phyloP scores from a whole-genome alignment of 1,284 basidiomycete species.

The Irpex rosettiformis region DNA sequence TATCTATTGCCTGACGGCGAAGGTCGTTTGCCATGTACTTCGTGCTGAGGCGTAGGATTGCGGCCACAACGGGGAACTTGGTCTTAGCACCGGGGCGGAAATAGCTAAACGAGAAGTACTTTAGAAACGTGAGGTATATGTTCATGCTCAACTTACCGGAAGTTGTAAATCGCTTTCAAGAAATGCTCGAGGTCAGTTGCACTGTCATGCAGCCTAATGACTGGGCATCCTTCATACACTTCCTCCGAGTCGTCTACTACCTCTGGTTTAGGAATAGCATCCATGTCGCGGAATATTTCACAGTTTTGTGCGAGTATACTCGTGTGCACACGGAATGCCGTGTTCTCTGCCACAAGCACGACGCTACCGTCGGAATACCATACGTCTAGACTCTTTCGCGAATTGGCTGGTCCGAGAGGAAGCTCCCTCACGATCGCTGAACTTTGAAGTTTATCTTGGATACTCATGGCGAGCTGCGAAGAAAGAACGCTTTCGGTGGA shows the following conservation, averaged over 20 bases:
- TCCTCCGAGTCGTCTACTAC: conserved; percentile 9
- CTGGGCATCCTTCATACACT: conserved; percentile 18
- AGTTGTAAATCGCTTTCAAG: conserved; percentile 22
- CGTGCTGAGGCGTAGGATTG: conserved; percentile 35
- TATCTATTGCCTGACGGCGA: conserved; percentile 31
- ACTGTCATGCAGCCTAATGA: conserved; percentile 19
- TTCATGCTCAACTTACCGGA: conserved; percentile 16
- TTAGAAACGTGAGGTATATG: background rate
- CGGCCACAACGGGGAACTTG: conserved; percentile 29
- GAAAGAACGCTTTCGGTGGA: background rate
- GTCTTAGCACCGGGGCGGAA: conserved; percentile 18
- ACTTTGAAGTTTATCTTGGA: background rate
- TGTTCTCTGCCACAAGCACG: conserved; percentile 19
- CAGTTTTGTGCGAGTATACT: conserved; percentile 17
- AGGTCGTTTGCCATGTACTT: conserved; percentile 40
- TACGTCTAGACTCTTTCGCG: conserved; percentile 9
- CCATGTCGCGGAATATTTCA: conserved; percentile 23
- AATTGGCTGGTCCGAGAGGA: conserved; percentile 4
- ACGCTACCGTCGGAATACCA: conserved; percentile 24
- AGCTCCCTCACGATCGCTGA: background rate
- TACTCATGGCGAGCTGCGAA: background rate
- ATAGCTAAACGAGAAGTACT: conserved; percentile 8
- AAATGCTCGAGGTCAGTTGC: conserved; percentile 20
- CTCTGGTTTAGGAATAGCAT: conserved; percentile 20
- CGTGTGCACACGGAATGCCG: conserved; percentile 21